phyloP scores from a whole-genome alignment of 129 eudicot genomes.

The Glebionis coronaria region DNA sequence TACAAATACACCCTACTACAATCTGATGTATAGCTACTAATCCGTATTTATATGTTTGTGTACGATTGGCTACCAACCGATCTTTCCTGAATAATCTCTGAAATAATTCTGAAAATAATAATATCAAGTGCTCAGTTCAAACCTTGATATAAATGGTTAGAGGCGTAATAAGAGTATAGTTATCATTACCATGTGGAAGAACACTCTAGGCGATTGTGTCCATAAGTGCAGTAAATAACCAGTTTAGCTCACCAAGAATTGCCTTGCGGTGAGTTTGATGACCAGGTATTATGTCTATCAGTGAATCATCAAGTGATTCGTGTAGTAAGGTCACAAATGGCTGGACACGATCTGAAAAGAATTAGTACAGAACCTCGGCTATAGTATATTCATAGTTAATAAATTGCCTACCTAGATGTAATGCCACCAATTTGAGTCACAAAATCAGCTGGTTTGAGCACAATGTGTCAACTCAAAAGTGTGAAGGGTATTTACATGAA shows the following conservation, averaged over 20 bases:
- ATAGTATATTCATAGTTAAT: too few relatives aligned
- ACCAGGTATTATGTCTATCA: conserved; percentile 94
- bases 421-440: too few relatives aligned
- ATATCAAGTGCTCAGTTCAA: conserved; percentile 2
- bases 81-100: conserved; percentile 97
- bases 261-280: conserved; percentile 95
- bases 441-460: too few relatives aligned
- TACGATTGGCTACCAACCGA: conserved; percentile 90
- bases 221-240: conserved; percentile 98
- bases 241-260: conserved; percentile 95
- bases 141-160: conserved; percentile 1
- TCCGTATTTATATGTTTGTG: too few relatives aligned
- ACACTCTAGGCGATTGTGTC: conserved; percentile 99
- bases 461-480: too few relatives aligned
- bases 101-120: conserved; percentile 66
- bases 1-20: too few relatives aligned
- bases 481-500: too few relatives aligned
- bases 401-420: too few relatives aligned
- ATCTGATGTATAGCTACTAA: too few relatives aligned
- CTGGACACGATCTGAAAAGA: too few relatives aligned
- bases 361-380: too few relatives aligned
- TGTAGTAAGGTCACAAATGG: conserved; percentile 76
- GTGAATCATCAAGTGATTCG: conserved; percentile 85
- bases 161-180: conserved; percentile 6
- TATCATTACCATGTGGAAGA: conserved; percentile 85